Evolutionary conservation across 2,329 filamentous ascomycete genomes (phyloP).

Genomic region (Pestalotiopsis sp.): DNA sequence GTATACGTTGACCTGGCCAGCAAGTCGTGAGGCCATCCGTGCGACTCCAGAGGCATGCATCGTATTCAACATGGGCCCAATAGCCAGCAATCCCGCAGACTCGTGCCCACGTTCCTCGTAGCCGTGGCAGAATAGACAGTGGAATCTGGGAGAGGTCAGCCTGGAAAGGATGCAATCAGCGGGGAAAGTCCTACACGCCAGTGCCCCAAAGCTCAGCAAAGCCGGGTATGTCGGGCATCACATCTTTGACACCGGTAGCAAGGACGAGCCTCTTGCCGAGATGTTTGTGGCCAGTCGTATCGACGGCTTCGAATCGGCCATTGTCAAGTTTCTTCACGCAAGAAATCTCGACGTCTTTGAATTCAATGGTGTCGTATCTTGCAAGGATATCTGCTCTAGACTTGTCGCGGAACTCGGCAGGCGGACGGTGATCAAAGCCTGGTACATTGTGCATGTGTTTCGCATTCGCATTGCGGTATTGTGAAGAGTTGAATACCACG

Average conservation of each 20-base stretch:
- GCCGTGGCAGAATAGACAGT: constrained; percentile 15
- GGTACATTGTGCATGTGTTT: constrained; percentile 14
- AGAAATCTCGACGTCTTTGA: constrained; percentile 2
- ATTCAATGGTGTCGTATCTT: constrained; percentile 5
- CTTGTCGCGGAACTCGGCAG: constrained; percentile 5
- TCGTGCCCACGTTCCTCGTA: constrained; percentile 9
- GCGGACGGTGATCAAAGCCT: constrained; percentile 11
- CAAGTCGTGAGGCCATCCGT: constrained; percentile 46
- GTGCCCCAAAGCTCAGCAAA: constrained; percentile 12
- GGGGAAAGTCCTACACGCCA: neutral
- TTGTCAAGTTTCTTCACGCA: neutral
- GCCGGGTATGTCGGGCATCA: constrained; percentile 10
- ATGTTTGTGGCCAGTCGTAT: neutral
- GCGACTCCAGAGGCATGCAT: constrained; percentile 40
- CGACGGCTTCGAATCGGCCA: constrained; percentile 6
- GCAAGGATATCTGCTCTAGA: constrained; percentile 1
- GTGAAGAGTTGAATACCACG: constrained; percentile 10
- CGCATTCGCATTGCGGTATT: constrained; percentile 10
- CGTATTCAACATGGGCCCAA: constrained; percentile 33
- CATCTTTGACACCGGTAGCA: constrained; percentile 11
- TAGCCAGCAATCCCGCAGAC: constrained; percentile 49
- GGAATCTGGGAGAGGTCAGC: neutral
- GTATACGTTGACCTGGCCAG: constrained; percentile 50
- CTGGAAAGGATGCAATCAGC: neutral
- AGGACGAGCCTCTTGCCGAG: constrained; percentile 12